Conservation (phyloP, 148 eudicot genomes). For the Arctostaphylos glauca region DNA sequence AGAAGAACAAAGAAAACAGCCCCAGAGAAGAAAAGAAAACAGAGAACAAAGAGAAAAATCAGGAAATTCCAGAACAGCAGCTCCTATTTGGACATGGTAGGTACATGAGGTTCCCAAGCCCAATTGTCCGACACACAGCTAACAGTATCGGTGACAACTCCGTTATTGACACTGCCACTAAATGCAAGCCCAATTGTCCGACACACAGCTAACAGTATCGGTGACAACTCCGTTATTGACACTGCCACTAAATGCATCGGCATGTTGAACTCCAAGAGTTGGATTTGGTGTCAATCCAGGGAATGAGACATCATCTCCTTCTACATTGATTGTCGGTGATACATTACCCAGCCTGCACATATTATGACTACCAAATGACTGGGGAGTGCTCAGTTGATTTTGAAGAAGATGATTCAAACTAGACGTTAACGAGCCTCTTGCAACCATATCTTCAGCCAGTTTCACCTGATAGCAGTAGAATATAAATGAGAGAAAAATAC, state of each 20-base stretch:
- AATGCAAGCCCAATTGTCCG: conserved; percentile 41
- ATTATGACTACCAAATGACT: conserved; percentile 31
- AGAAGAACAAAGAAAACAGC: neutral
- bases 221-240: conserved; percentile 29
- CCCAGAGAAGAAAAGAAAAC: neutral
- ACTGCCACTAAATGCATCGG: conserved; percentile 30
- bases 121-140: conserved; percentile 50
- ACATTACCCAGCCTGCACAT: conserved; percentile 34
- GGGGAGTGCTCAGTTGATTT: conserved; percentile 50
- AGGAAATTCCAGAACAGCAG: neutral
- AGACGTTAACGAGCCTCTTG: conserved; percentile 70
- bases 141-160: conserved; percentile 31
- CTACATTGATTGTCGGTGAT: conserved; percentile 42
- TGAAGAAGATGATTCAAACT: conserved; percentile 67
- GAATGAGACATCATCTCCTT: conserved; percentile 41
- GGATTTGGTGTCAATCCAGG: conserved; percentile 30
- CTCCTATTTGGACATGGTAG: conserved; percentile 38
- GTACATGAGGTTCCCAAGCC: conserved; percentile 40
- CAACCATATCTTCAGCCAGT: conserved; percentile 82
- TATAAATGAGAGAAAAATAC: neutral
- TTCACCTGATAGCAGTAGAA: conserved; percentile 52
- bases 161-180: conserved; percentile 28
- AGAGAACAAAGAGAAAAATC: neutral
- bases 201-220: conserved; percentile 34
- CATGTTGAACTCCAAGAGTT: conserved; percentile 30